Base-by-base conservation (phyloP, 2,329 filamentous ascomycete species). In the Huntiella decipiens region DNA sequence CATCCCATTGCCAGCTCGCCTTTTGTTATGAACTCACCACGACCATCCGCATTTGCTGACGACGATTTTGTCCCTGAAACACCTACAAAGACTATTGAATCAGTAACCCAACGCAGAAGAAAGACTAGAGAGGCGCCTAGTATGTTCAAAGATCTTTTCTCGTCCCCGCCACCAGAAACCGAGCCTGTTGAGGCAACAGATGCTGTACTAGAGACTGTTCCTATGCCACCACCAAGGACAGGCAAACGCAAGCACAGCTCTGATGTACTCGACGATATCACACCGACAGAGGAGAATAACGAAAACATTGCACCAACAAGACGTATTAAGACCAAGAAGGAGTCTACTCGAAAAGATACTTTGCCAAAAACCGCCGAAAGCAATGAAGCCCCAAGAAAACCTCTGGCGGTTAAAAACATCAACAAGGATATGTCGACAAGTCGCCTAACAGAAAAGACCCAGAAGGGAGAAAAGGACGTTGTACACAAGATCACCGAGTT, bases 11-110 rank as follows among this genome's bases (percentile, higher is more conserved):
- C 66, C 44, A 65, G 8, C 12, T 58, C 5, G 59, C 58, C 38
- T 62, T 66, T 43, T 4, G 78, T 84, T 47, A 67, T 85, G 38
- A 79, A 79, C 0, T 71, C 75, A 3, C 74, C 74, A 4, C 71
- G 73, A 1, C 63, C 73, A 38, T 76, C 72, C 6, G 65, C 69
- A 47, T 73, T 70, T 51, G 66, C 75, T n/a, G 67, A 75, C 33
- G 65, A 69, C 44, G 70, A 74, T 43, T 43, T 38, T 15, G 32
- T 49, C 15, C 28, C 39, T 3, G 48, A 50, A 47, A 50, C 48
- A 6, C 48, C 48, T 4, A 50, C 48, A 2, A 46, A 49, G 22
- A 47, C 19, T 10, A 28, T 28, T 4, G 22, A 1, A 28, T 28
- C 22, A 28, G 22, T 28, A 8, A 28, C 22, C 22, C 22, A 28